phyloP scores from a whole-genome alignment of 1,139 yeast genomes.

The Debaryomycetaceae sp. region DNA sequence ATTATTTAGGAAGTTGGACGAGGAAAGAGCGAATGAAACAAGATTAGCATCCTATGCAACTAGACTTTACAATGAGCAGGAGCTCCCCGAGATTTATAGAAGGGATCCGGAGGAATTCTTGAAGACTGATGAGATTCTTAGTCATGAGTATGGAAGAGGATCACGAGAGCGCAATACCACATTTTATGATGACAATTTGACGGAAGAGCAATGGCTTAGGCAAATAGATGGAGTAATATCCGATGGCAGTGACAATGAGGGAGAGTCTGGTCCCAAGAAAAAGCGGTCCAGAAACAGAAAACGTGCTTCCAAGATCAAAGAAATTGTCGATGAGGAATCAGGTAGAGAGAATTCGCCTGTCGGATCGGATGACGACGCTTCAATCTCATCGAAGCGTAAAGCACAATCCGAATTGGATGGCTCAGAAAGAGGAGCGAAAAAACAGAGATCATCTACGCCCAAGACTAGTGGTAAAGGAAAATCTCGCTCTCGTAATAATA shows the following conservation, averaged over 20 bases:
- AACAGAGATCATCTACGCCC: slow-evolving; percentile 28
- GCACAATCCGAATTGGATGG: slow-evolving; percentile 10
- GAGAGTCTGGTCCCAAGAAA: slow-evolving; percentile 12
- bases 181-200: slow-evolving; percentile 62
- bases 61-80: slow-evolving; percentile 57
- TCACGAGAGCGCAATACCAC: slow-evolving; percentile 62
- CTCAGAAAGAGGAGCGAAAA: slow-evolving; percentile 14
- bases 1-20: slow-evolving; percentile 55
- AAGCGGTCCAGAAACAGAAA: slow-evolving; percentile 25
- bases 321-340: slow-evolving; percentile 13
- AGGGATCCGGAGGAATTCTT: slow-evolving; percentile 48
- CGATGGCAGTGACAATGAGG: slow-evolving; percentile 30
- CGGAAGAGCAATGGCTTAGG: slow-evolving; percentile 77
- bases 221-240: slow-evolving; percentile 51
- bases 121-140: slow-evolving; percentile 39
- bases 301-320: slow-evolving; percentile 20
- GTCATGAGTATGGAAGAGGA: slow-evolving; percentile 57
- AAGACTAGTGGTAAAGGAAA: slow-evolving; percentile 17
- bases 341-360: slow-evolving; percentile 8
- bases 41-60: slow-evolving; percentile 42
- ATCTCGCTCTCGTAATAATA: slow-evolving; percentile 17
- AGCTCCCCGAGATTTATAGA: slow-evolving; percentile 62
- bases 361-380: slow-evolving; percentile 13
- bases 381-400: slow-evolving; percentile 10
- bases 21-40: slow-evolving; percentile 42